These are phyloP conservation scores for Clarireedia homoeocarpa DNA, from an alignment of 2,329 filamentous ascomycete species.

Conservation along the genomic window DNA sequence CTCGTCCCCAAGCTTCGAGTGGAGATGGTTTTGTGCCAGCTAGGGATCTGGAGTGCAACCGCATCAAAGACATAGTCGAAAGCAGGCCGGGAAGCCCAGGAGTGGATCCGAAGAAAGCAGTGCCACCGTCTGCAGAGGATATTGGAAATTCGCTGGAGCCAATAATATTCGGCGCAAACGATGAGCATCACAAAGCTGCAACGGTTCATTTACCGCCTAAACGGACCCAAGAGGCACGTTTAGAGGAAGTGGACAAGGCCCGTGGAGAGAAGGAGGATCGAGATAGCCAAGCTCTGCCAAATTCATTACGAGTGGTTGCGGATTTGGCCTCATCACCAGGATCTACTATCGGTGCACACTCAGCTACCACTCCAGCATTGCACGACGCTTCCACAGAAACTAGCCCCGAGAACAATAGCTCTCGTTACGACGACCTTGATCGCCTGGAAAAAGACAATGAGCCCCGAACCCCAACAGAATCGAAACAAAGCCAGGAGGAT, in stretches of 20 bases:
- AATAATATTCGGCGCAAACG: conserved; percentile 18
- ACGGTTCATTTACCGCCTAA: conserved; percentile 40
- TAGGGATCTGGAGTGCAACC: conserved; percentile 21
- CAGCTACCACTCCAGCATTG: conserved; percentile 62
- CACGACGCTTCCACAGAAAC: conserved; percentile 65
- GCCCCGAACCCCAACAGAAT: conserved; percentile 30
- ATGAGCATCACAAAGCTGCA: conserved; percentile 22
- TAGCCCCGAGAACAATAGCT: conserved; percentile 62
- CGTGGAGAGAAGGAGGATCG: conserved; percentile 26
- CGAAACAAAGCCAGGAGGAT: conserved; percentile 19
- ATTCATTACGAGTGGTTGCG: conserved; percentile 30
- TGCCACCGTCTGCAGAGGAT: conserved; percentile 31
- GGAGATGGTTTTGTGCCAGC: conserved; percentile 8
- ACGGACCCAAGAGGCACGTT: conserved; percentile 40
- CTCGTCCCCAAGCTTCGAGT: conserved; percentile 9
- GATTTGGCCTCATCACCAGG: conserved; percentile 47
- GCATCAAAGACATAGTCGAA: conserved; percentile 20
- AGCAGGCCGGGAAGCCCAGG: conserved; percentile 27
- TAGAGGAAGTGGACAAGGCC: conserved; percentile 30
- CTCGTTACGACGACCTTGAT: conserved; percentile 43
- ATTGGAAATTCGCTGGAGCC: conserved; percentile 25
- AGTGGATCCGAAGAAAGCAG: conserved; percentile 25
- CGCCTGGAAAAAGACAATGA: conserved; percentile 38
- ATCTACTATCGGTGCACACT: conserved; percentile 63
- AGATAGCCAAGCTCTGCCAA: conserved; percentile 29